A percentile compares a stretch with the other conserved stretches of the same genome.
Evolutionary conservation across 306 rosid species (phyloP).

Genomic region (Cucumis hystrix): DNA sequence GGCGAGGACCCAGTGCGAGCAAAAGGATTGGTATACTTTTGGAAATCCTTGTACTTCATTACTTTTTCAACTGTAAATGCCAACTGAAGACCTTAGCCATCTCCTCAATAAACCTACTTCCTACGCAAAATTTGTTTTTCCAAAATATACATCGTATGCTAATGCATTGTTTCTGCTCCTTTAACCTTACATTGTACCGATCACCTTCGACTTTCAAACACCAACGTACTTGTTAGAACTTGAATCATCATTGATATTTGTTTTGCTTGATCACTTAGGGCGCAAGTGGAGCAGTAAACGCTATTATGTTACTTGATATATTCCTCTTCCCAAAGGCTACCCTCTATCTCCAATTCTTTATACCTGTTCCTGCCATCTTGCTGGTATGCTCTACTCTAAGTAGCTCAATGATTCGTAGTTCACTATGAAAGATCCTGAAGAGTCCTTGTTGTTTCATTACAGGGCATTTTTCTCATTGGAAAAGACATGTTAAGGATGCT

Average conservation of each 20-base stretch:
- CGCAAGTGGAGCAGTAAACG: constrained; percentile 85
- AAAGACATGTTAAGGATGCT: constrained; percentile 44
- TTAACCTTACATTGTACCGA: not conserved
- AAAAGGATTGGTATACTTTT: constrained; percentile 47
- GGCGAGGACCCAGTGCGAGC: constrained; percentile 18
- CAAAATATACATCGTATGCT: not conserved
- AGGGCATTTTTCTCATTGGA: constrained; percentile 73
- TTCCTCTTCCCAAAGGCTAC: constrained; percentile 72
- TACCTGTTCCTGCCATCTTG: constrained; percentile 79
- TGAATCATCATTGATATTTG: constrained; percentile 9
- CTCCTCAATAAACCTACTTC: not conserved
- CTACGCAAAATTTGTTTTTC: not conserved
- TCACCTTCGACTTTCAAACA: not conserved
- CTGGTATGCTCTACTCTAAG: constrained; percentile 34
- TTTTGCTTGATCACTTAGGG: constrained; percentile 42
- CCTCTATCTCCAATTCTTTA: constrained; percentile 35
- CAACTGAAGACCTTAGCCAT: not conserved
- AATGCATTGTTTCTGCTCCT: not conserved
- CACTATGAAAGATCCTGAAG: constrained; percentile 14
- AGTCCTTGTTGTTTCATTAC: constrained; percentile 14
- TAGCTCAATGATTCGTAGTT: constrained; percentile 4
- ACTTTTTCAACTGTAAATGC: not conserved
- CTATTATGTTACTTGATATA: constrained; percentile 62
- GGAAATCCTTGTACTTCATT: constrained; percentile 5
- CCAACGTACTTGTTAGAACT: constrained; percentile 1